Evolutionary conservation across 768 basidiomycete genomes (phyloP).

Genomic region (Mycena kentingensis): DNA sequence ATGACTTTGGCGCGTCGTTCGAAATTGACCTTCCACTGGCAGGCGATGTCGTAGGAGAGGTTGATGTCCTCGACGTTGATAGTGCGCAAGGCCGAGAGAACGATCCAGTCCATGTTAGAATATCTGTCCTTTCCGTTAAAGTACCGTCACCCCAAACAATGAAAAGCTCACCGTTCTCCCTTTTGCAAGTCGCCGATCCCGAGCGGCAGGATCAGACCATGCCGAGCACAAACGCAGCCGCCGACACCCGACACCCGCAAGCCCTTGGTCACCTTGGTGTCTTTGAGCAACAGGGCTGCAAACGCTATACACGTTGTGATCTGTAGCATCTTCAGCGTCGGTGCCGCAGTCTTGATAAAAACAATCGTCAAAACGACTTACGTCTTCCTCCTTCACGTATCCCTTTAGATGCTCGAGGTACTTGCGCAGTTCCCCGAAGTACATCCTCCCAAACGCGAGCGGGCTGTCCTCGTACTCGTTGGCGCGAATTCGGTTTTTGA

Average conservation of each 20-base stretch:
- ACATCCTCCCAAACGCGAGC: conserved; percentile 6
- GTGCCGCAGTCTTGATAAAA: no score
- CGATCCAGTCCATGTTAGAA: conserved; percentile 26
- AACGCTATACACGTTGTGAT: conserved; percentile 20
- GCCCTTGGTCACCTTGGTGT: conserved; percentile 13
- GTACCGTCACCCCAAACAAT: neutral
- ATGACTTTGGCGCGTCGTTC: neutral
- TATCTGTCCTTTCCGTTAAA: conserved; percentile 8
- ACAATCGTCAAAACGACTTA: neutral
- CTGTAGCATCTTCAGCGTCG: no score
- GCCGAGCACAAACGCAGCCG: conserved; percentile 17
- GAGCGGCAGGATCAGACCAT: conserved; percentile 17
- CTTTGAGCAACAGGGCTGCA: conserved; percentile 19
- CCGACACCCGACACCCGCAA: conserved; percentile 13
- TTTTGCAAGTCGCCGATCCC: conserved; percentile 29
- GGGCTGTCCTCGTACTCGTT: conserved; percentile 9
- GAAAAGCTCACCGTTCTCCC: conserved; percentile 21
- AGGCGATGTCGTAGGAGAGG: conserved; percentile 28
- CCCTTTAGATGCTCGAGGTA: conserved; percentile 1
- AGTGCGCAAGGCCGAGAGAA: conserved; percentile 14
- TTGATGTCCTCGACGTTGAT: neutral
- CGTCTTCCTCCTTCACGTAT: conserved; percentile 6
- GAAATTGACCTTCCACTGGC: conserved; percentile 23
- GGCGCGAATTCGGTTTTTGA: conserved; percentile 18
- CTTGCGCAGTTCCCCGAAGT: neutral